These are phyloP conservation scores for Myrica gale DNA, from an alignment of 306 rosid genomes.

Conservation along the genomic window DNA sequence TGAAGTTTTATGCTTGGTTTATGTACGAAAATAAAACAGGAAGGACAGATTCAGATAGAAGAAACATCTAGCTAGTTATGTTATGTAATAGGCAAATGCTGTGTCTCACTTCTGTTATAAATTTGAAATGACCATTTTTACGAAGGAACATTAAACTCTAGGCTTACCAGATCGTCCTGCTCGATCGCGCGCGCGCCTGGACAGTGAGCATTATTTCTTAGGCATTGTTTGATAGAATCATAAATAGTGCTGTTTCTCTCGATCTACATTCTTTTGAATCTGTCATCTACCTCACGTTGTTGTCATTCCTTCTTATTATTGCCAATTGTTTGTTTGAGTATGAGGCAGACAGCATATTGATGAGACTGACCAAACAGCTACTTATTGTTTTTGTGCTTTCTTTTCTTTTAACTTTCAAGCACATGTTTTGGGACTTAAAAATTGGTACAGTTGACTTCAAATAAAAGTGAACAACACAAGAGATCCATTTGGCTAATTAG, in stretches of 20 bases:
- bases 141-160: not conserved
- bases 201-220: slow-evolving; percentile 13
- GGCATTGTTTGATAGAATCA: slow-evolving; percentile 28
- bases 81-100: slow-evolving; percentile 34
- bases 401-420: not conserved
- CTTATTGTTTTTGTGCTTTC: slow-evolving; percentile 14
- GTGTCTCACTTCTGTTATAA: slow-evolving; percentile 19
- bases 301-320: slow-evolving; percentile 42
- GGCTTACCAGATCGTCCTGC: not conserved
- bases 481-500: not conserved
- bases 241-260: slow-evolving; percentile 27
- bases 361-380: slow-evolving; percentile 31
- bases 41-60: not conserved
- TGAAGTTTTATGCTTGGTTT: slow-evolving; percentile 27
- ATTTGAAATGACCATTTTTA: slow-evolving; percentile 25
- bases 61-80: not conserved
- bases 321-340: slow-evolving; percentile 49
- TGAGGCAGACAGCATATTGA: slow-evolving; percentile 23
- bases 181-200: not conserved
- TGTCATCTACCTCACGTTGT: slow-evolving; percentile 45
- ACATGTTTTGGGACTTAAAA: not conserved
- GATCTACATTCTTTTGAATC: slow-evolving; percentile 40
- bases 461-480: not conserved
- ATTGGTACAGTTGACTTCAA: not conserved
- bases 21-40: slow-evolving; percentile 10